phyloP scores from a whole-genome alignment of 768 basidiomycete species.

The Coprinopsis marcescibilis region DNA sequence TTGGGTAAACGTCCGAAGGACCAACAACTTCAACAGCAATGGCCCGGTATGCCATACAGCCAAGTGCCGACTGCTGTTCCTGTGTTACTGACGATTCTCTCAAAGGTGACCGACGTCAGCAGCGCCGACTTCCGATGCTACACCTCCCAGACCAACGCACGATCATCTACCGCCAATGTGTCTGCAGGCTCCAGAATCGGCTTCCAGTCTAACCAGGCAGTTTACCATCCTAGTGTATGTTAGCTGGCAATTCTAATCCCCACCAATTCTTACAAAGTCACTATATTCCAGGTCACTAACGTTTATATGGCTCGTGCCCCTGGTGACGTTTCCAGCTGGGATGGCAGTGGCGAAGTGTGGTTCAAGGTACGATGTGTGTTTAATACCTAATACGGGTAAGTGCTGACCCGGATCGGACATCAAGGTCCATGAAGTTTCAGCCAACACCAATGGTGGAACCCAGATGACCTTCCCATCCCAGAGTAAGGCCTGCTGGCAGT shows the following conservation, averaged over 20 bases:
- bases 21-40: conserved; percentile 40
- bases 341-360: conserved; percentile 37
- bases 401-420: too few relatives aligned
- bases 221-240: conserved; percentile 43
- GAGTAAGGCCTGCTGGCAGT: conserved; percentile 15
- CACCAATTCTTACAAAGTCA: background rate
- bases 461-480: conserved; percentile 33
- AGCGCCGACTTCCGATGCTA: conserved; percentile 44
- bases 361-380: conserved; percentile 39
- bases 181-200: conserved; percentile 40
- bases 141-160: conserved; percentile 31
- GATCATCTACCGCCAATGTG: conserved; percentile 37
- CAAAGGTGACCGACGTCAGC: conserved; percentile 40
- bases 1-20: conserved; percentile 40
- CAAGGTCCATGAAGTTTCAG: conserved; percentile 33
- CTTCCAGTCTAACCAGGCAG: conserved; percentile 33
- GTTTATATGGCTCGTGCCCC: conserved; percentile 44
- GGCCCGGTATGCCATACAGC: conserved; percentile 23
- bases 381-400: too few relatives aligned
- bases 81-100: background rate
- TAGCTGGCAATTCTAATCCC: too few relatives aligned
- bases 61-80: background rate
- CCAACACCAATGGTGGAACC: conserved; percentile 33
- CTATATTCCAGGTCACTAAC: conserved; percentile 24
- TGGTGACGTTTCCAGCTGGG: conserved; percentile 30